Base-by-base conservation (phyloP, 495 filamentous ascomycete species). In the Penicillium herquei region DNA sequence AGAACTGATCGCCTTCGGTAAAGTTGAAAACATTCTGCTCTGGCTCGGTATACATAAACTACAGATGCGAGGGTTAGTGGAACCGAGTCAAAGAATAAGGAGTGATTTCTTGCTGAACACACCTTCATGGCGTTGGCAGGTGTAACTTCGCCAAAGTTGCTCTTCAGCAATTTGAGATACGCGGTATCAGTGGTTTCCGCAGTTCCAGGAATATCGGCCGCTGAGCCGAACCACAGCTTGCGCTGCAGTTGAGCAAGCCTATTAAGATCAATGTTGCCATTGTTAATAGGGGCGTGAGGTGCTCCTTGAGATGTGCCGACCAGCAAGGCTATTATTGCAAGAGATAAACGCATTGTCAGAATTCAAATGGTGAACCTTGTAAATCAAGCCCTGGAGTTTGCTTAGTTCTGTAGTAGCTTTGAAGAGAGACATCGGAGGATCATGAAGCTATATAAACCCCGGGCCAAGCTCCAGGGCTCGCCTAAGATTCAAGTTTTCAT, bases 111-210 rank as follows among this genome's bases (percentile, higher is more conserved):
- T 6, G 6, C 6, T 42, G 14, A 42, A n/a, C 26, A 31, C 49
- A 64, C 64, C 70, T 84, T 83, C 68, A 79, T 71, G 11, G 72
- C 72, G 59, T 84, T 84, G n/a, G 72, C 80, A 0, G 79, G 79
- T 0, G 79, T 81, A 21, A 81, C 63, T 61, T 76, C 68, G 34
- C 81, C 80, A 51, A 82, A 81, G 56, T 82, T 70, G 55, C 79
- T 63, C 41, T 59, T 61, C 46, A 74, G 31, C 14, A 65, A 43
- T 10, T 54, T 55, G 17, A 67, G 26, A 34, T 65, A 65, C 3
- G 52, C 64, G 3, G 37, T 30, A 34, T 65, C 58, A 30, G 49
- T 62, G 5, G 59, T 59, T 49, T 67, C 64, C 0, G 44, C 53
- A 0, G 56, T 62, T 31, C 49, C 32, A 37, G 62, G 58, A 18